Conservation (phyloP, 208 protist genomes). For the Trypanosoma platydactyli region DNA sequence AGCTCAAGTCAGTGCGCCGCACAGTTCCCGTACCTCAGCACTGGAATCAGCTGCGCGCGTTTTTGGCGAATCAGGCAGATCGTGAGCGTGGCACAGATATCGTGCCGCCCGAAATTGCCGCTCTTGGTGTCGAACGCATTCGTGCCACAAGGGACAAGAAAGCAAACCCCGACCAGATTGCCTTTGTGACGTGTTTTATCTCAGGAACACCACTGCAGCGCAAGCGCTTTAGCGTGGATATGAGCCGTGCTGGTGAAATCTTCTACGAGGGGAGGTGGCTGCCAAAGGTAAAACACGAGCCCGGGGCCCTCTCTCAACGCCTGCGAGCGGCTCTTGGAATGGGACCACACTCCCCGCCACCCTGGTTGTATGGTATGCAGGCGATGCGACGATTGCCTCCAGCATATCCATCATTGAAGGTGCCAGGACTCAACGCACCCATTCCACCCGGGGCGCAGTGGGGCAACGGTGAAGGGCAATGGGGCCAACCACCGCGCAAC, state of each 20-base stretch:
- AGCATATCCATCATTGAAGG: constrained; percentile 97
- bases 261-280: constrained; percentile 98
- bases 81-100: constrained; percentile 94
- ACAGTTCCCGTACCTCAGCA: constrained; percentile 97
- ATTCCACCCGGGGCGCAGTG: constrained; percentile 96
- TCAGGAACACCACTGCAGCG: constrained; percentile 94
- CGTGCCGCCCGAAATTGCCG: constrained; percentile 94
- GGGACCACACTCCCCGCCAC: constrained; percentile 89
- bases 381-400: constrained; percentile 97
- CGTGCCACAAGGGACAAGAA: constrained; percentile 97
- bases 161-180: constrained; percentile 96
- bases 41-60: constrained; percentile 98
- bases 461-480: constrained; percentile 94
- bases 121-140: constrained; percentile 94
- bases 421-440: constrained; percentile 98
- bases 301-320: constrained; percentile 91
- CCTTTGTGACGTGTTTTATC: constrained; percentile 98
- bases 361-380: constrained; percentile 99
- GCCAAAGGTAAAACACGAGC: constrained; percentile 60
- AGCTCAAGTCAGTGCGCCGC: constrained; percentile 91
- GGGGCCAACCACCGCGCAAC: constrained; percentile 96
- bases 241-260: constrained; percentile 94
- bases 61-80: constrained; percentile 95
- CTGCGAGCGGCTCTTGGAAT: constrained; percentile 98
- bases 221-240: constrained; percentile 74